phyloP scores from a whole-genome alignment of 2,329 filamentous ascomycete genomes.

The Passalora sequoiae region DNA sequence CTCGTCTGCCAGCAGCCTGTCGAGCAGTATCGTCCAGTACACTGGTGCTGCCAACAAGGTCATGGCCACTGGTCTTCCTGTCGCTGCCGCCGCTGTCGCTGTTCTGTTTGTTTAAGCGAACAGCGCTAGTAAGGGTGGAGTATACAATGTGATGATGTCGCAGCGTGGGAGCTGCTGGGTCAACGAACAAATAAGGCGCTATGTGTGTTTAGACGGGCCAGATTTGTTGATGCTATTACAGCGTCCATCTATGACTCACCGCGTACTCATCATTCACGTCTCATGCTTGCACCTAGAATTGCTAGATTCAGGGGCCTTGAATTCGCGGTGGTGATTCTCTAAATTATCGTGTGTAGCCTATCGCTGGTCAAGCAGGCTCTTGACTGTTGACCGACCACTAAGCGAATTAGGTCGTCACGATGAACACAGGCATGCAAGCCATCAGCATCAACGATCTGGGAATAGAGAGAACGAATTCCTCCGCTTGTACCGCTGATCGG shows the following conservation, averaged over 20 bases:
- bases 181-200: background rate
- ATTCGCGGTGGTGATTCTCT: too few species aligned
- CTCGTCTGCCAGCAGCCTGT: background rate
- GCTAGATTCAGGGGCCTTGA: too few species aligned
- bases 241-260: too few species aligned
- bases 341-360: too few species aligned
- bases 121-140: background rate
- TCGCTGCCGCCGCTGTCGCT: slow-evolving; percentile 11
- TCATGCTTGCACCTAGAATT: background rate
- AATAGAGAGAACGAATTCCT: too few species aligned
- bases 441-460: too few species aligned
- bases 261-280: background rate
- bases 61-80: slow-evolving; percentile 6
- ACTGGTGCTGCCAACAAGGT: slow-evolving; percentile 12
- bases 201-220: background rate
- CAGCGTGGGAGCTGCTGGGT: background rate
- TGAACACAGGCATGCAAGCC: too few species aligned
- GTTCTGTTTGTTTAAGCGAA: slow-evolving; percentile 10
- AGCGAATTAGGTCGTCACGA: too few species aligned
- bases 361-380: too few species aligned
- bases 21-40: slow-evolving; percentile 5
- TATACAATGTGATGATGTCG: background rate
- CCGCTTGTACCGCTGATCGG: too few species aligned
- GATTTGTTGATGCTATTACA: background rate
- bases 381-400: too few species aligned